Evolutionary conservation across 202 grass and related monocot species (phyloP).

Genomic region (Brachypodium distachyon): DNA sequence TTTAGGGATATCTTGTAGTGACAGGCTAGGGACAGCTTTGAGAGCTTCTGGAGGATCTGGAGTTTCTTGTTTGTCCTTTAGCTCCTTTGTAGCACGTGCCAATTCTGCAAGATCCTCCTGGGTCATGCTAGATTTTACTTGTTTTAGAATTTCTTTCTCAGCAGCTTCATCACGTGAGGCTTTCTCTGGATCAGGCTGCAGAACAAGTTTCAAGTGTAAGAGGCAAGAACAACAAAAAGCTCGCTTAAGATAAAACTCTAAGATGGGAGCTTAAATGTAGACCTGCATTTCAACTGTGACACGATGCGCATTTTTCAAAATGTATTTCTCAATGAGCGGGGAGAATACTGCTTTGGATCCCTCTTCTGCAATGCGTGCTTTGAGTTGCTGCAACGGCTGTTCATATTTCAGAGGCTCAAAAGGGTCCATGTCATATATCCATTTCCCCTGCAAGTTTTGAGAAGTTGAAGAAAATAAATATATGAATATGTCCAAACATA

Average conservation of each 20-base stretch:
- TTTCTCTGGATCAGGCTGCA: constrained; percentile 95
- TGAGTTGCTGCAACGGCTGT: constrained; percentile 71
- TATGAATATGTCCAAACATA: constrained; percentile 9
- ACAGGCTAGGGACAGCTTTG: constrained; percentile 73
- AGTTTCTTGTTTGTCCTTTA: constrained; percentile 95
- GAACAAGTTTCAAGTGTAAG: constrained; percentile 14
- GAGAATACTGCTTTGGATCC: constrained; percentile 96
- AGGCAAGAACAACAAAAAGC: not conserved
- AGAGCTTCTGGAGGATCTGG: constrained; percentile 99
- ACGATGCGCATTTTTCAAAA: constrained; percentile 82
- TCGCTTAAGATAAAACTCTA: not conserved
- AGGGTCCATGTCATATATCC: constrained; percentile 99
- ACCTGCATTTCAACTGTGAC: constrained; percentile 99
- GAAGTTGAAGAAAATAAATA: constrained; percentile 5
- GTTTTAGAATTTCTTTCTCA: constrained; percentile 82
- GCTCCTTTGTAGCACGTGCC: constrained; percentile 75
- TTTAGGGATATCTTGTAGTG: constrained; percentile 88
- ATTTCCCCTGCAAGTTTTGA: constrained; percentile 71
- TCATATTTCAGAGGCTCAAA: constrained; percentile 99
- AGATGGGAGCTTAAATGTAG: not conserved
- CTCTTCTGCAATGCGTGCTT: constrained; percentile 74
- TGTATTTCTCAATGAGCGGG: constrained; percentile 77
- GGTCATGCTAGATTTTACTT: constrained; percentile 84
- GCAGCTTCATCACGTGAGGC: constrained; percentile 73
- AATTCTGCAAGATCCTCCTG: constrained; percentile 91